A percentile compares a stretch with the other conserved stretches of the same genome.
Conservation (phyloP, 768 basidiomycete species). For the Crucibulum laeve region DNA sequence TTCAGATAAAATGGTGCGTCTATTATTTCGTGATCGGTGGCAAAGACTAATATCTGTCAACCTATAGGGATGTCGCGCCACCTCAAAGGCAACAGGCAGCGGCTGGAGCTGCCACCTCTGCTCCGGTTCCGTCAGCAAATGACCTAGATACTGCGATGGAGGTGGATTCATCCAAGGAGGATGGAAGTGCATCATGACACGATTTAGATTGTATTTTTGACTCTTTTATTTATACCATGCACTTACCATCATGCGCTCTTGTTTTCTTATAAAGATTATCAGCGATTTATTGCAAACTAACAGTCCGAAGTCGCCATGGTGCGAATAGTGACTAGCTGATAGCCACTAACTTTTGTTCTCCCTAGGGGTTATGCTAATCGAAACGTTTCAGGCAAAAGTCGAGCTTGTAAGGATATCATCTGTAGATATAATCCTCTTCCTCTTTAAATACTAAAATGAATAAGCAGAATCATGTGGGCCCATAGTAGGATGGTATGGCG, state of each 20-base stretch:
- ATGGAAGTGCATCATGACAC: slow-evolving; percentile 17
- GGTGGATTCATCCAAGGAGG: slow-evolving; percentile 14
- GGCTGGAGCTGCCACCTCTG: slow-evolving; percentile 65
- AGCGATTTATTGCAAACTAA: too few relatives aligned
- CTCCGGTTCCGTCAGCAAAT: slow-evolving; percentile 70
- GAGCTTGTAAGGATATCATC: too few relatives aligned
- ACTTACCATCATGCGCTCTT: not conserved
- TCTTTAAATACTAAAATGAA: too few relatives aligned
- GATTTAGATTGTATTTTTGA: not conserved
- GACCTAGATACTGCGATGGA: slow-evolving; percentile 45
- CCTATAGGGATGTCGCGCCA: slow-evolving; percentile 60
- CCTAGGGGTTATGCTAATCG: too few relatives aligned
- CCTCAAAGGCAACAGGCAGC: slow-evolving; percentile 36
- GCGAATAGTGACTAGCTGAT: too few relatives aligned
- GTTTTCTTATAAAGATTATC: too few relatives aligned
- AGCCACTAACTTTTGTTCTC: too few relatives aligned
- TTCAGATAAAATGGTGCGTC: slow-evolving; percentile 81
- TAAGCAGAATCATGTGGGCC: too few relatives aligned
- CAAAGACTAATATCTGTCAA: slow-evolving; percentile 4
- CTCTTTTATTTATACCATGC: not conserved
- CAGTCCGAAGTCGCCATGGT: too few relatives aligned
- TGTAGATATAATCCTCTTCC: too few relatives aligned
- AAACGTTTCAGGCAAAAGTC: too few relatives aligned
- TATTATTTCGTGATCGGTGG: not conserved
- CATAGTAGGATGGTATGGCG: too few relatives aligned